Base-by-base conservation (phyloP, 2,329 filamentous ascomycete species). In the Bertia moriformis region DNA sequence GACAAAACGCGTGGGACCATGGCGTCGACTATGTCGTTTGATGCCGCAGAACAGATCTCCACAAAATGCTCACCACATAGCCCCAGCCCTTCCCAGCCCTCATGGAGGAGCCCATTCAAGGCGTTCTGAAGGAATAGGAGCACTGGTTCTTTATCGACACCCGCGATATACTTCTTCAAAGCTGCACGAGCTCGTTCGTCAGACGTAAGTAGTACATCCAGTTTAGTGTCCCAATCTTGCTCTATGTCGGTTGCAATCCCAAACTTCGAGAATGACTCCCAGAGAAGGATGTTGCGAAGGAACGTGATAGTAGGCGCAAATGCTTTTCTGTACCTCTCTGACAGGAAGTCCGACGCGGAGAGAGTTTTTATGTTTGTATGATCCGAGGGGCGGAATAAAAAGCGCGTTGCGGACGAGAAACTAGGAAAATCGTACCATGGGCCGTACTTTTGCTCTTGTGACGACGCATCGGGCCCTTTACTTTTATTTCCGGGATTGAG, bases 161-260 rank as follows among this genome's bases (percentile, higher is more conserved):
- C 54, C 40, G 58, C 49, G 42, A 82, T 50, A 44, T 79, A 74
- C 1, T 52, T 50, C 40, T 67, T 70, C 40, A 87, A 66, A 4
- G 67, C 66, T 18, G 67, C 57, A 30, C 84, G 70, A 10, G 75
- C 74, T 36, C 67, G 61, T 42, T 80, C 67, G 49, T 89, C 82
- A 4, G 79, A 83, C 30, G 76, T 70, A 19, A 91, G 66, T 4
- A 81, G 67, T 1, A 77, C 73, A 46, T 88, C 82, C 2, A 96
- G 65, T 46, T 82, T 80, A 36, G 78, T 69, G 52, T 87, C 82
- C 91, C 91, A 96, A 44, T 89, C 83, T 36, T 81, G 76, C 47
- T 89, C 81, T 18, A 86, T 55, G 7, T 71, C 67, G 41, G 69
- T 63, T 38, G 68, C 44, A 15, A 29, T 57, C 51, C 2, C 73